A percentile compares a stretch with the other conserved stretches of the same genome.
phyloP scores from a whole-genome alignment of 164 flowering plant genomes.

The Euptelea pleiosperma region DNA sequence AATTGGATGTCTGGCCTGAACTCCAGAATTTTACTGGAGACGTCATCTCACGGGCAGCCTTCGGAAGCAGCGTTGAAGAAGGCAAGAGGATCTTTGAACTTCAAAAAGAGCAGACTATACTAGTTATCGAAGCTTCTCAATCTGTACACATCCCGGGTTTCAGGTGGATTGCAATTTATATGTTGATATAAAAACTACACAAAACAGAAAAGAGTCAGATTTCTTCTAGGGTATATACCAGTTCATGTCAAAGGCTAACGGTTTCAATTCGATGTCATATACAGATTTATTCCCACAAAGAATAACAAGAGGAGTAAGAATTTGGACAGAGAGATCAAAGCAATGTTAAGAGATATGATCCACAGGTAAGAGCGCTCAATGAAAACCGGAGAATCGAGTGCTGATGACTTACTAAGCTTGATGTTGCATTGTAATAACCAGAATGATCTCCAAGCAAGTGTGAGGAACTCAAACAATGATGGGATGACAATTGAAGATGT shows the following conservation, averaged over 20 bases:
- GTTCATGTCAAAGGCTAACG: background rate
- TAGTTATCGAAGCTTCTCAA: conserved; percentile 28
- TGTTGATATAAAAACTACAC: background rate
- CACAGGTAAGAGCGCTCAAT: conserved; percentile 15
- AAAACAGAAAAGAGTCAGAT: background rate
- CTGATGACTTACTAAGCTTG: conserved; percentile 30
- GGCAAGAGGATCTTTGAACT: conserved; percentile 47
- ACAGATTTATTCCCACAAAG: conserved; percentile 35
- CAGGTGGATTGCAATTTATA: conserved; percentile 25
- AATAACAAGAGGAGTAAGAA: conserved; percentile 30
- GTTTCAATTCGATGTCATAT: background rate
- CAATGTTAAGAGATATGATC: conserved; percentile 22
- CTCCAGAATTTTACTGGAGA: conserved; percentile 38
- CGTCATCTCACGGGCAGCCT: conserved; percentile 46
- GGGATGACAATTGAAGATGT: conserved; percentile 42
- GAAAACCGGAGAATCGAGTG: conserved; percentile 15
- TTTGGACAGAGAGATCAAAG: conserved; percentile 27
- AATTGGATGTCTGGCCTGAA: conserved; percentile 47
- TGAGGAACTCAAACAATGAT: conserved; percentile 1
- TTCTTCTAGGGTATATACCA: background rate
- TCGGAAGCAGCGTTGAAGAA: conserved; percentile 50
- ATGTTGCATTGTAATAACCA: conserved; percentile 21
- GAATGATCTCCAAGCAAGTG: background rate
- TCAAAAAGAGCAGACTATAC: conserved; percentile 33
- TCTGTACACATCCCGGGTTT: conserved; percentile 42